Conservation (phyloP, 2,329 filamentous ascomycete genomes). For the Venturia aucupariae region DNA sequence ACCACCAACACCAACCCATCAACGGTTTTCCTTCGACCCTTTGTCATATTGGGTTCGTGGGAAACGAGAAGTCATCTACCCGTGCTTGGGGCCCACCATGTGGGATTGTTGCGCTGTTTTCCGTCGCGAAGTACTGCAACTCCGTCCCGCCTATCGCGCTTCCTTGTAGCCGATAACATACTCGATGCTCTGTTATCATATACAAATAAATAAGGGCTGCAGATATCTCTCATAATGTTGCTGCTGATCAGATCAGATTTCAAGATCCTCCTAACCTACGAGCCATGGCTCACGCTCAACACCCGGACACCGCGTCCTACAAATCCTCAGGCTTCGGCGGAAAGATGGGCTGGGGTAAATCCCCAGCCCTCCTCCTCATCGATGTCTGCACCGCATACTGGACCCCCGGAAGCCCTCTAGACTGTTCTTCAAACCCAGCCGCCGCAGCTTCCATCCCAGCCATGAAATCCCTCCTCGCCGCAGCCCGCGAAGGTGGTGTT, state of each 20-base stretch:
- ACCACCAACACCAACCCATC: no score
- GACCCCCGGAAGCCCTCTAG: conserved; percentile 34
- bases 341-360: conserved; percentile 36
- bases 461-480: conserved; percentile 32
- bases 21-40: no score
- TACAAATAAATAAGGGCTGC: background rate
- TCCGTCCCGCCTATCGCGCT: conserved; percentile 1
- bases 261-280: no score
- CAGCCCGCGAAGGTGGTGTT: conserved; percentile 29
- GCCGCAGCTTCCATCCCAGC: conserved; percentile 28
- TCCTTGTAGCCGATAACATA: background rate
- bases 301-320: conserved; percentile 17
- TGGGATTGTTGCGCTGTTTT: no score
- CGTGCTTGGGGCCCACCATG: no score
- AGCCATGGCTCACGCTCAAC: background rate
- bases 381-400: conserved; percentile 42
- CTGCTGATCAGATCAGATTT: background rate
- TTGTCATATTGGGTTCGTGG: no score
- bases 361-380: conserved; percentile 36
- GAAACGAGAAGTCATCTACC: no score
- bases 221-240: background rate
- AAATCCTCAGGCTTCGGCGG: conserved; percentile 31
- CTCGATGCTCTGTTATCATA: background rate
- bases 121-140: no score
- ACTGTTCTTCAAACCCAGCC: conserved; percentile 30